These are phyloP conservation scores for Coemansia biformis DNA, from an alignment of 192 early-diverging fungal species.

Conservation along the genomic window DNA sequence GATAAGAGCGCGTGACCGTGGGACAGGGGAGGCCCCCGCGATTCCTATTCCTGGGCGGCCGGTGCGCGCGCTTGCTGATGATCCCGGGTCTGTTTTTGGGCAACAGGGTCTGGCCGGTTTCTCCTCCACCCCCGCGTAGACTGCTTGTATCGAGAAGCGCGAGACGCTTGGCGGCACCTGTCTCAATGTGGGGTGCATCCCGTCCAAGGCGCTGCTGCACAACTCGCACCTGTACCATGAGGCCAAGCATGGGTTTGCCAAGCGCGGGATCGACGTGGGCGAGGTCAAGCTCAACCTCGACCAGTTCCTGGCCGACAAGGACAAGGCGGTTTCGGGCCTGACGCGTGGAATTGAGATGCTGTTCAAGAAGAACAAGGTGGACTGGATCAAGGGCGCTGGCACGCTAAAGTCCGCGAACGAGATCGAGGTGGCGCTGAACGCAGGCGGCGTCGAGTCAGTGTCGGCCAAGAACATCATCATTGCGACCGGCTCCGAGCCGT, in stretches of 20 bases:
- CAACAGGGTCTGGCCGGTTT: too few species aligned
- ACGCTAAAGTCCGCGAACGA: conserved; percentile 72
- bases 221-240: conserved; percentile 97
- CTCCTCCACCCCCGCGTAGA: conserved; percentile 63
- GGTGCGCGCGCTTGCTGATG: too few species aligned
- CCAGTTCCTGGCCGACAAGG: conserved; percentile 87
- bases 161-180: conserved; percentile 96
- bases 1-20: not conserved
- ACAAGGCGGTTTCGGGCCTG: conserved; percentile 79
- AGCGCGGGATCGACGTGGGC: conserved; percentile 88
- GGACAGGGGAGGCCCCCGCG: too few species aligned
- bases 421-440: conserved; percentile 73
- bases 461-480: conserved; percentile 96
- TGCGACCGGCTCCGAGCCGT: conserved; percentile 93
- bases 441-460: conserved; percentile 67
- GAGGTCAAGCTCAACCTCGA: conserved; percentile 80
- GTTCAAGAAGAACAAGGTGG: conserved; percentile 98
- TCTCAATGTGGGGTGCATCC: conserved; percentile 99
- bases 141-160: conserved; percentile 94
- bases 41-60: too few species aligned
- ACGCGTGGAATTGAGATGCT: conserved; percentile 90
- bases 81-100: too few species aligned
- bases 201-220: conserved; percentile 97
- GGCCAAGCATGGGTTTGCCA: conserved; percentile 84
- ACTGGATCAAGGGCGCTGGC: conserved; percentile 91